Base-by-base conservation (phyloP, 257 asterid genomes). In the Fraxinus quadrangulata region DNA sequence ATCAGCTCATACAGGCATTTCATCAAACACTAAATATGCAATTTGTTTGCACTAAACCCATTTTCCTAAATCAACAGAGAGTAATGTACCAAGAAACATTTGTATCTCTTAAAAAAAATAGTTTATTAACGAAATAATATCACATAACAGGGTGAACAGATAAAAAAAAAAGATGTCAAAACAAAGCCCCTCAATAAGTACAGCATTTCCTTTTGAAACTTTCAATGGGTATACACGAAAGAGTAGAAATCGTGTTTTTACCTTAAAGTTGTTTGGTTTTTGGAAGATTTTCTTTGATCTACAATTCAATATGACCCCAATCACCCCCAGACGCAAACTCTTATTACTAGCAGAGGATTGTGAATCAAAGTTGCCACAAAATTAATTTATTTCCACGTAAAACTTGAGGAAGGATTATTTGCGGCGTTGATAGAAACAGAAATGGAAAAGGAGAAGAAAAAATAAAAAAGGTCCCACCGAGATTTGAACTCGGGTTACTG, bases 401-500 rank as follows among this genome's bases (percentile, higher is more conserved):
- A 11, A 21, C 8, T 19, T 5, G n/a, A 59, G n/a, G 67, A 5
- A 59, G 28, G 10, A 37, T n/a, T 17, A 5, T n/a, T 5, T 21
- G 67, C 67, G 28, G 13, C 30, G 67, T 3, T 21, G 4, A 59
- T 0, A 21, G 26, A 59, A 59, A 9, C 12, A n/a, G 28, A 14
- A 59, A 21, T 6, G 28, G 14, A 59, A 59, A 59, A 59, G 1
- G 12, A 19, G 5, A 3, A 40, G 12, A 10, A 30, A 30, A 30
- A 30, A 30, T 30, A 11, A 40, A 11, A 40, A 40, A 91, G 96
- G 96, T 90, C 95, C 96, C 89, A 93, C 96, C 97, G 93, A 93
- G 92, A 93, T 45, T 91, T 89, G 97, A 91, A 89, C 94, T 89
- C 96, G 97, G 96, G 92, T 86, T 91, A 91, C 91, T 61, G 68